These are phyloP conservation scores for Aspergillus sp. DNA, from an alignment of 2,329 filamentous ascomycete genomes.

Conservation along the genomic window DNA sequence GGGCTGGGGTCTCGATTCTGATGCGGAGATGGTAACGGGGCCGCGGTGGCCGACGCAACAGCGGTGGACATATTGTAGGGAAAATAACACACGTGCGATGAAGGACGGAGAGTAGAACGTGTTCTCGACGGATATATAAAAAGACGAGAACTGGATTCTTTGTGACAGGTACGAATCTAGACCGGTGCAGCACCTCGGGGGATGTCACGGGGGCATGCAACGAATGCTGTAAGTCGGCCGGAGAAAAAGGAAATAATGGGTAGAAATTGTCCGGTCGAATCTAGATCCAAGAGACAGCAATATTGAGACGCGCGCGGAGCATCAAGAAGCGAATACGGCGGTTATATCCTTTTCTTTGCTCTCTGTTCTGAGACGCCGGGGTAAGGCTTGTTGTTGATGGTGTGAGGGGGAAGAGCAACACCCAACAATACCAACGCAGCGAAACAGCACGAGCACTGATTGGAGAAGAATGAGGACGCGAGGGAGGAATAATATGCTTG, in stretches of 20 bases:
- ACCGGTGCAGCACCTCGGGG: not conserved
- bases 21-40: conserved; percentile 39
- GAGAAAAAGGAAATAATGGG: not conserved
- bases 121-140: not conserved
- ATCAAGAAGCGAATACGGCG: conserved; percentile 7
- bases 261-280: not conserved
- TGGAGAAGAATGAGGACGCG: not conserved
- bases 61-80: conserved; percentile 39
- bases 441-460: not conserved
- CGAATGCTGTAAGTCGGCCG: not conserved
- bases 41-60: conserved; percentile 39
- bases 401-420: conserved; percentile 3
- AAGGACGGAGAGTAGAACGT: not conserved
- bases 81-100: not conserved
- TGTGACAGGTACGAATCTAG: not conserved
- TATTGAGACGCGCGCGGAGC: conserved; percentile 10
- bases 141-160: not conserved
- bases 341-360: conserved; percentile 8
- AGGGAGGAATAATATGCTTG: not conserved
- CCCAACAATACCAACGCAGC: not conserved
- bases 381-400: conserved; percentile 5
- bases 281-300: not conserved
- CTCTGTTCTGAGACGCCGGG: conserved; percentile 2
- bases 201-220: not conserved
- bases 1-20: conserved; percentile 40